These are phyloP conservation scores for Smithsoniella earleae DNA, from an alignment of 163 green algal species.

Conservation along the genomic window DNA sequence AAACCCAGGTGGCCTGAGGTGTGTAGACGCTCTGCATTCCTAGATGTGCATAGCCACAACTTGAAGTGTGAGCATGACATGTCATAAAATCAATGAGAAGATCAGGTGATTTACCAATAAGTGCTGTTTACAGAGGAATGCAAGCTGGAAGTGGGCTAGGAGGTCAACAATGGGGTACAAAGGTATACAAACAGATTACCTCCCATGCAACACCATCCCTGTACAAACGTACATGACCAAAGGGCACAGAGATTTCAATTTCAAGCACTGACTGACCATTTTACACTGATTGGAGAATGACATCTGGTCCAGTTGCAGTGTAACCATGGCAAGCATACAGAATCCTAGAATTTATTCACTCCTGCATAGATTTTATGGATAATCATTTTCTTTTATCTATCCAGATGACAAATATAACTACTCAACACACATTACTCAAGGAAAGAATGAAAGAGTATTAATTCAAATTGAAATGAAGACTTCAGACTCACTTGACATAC, in stretches of 20 bases:
- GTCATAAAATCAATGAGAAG: constrained; percentile 8
- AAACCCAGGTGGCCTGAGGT: constrained; percentile 6
- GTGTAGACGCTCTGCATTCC: no score
- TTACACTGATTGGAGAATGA: background rate
- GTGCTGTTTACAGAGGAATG: constrained; percentile 33
- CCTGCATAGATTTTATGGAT: no score
- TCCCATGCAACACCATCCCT: constrained; percentile 42
- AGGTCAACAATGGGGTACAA: constrained; percentile 43
- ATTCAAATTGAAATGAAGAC: no score
- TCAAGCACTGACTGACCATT: constrained; percentile 28
- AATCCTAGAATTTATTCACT: no score
- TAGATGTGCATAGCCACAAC: constrained; percentile 10
- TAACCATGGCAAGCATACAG: no score
- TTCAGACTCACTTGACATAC: no score
- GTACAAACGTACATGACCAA: constrained; percentile 36
- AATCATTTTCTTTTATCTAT: no score
- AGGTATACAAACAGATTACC: constrained; percentile 47
- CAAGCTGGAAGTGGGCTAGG: constrained; percentile 8
- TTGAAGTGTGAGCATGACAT: constrained; percentile 15
- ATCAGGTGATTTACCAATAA: constrained; percentile 4
- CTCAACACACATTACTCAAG: no score
- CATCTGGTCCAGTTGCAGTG: no score
- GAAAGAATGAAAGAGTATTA: no score
- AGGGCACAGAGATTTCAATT: constrained; percentile 38
- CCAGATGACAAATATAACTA: no score